Conservation (phyloP, 1,284 basidiomycete species). For the Puccinia horiana region DNA sequence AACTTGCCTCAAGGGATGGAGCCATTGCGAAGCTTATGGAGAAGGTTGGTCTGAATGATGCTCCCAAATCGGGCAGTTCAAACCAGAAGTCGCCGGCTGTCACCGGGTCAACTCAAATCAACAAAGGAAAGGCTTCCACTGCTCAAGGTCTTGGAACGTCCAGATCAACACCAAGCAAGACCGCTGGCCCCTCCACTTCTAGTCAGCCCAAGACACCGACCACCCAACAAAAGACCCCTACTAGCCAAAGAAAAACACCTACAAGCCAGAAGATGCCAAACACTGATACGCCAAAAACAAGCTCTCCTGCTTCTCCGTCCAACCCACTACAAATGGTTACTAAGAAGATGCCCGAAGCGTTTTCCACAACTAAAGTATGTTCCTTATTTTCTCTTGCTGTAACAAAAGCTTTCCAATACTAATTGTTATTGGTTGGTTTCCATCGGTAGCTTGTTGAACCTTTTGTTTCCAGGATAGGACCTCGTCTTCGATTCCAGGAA, state of each 20-base stretch:
- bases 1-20: background rate
- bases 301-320: background rate
- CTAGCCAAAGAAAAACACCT: too few relatives aligned
- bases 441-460: background rate
- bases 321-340: background rate
- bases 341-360: background rate
- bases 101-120: too few relatives aligned
- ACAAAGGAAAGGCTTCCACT: background rate
- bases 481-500: background rate
- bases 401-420: too few relatives aligned
- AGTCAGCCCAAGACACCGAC: background rate
- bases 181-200: background rate
- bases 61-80: background rate
- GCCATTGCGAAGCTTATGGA: background rate
- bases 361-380: background rate
- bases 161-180: background rate
- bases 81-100: background rate
- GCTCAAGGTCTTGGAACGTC: background rate
- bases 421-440: too few relatives aligned
- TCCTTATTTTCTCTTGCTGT: too few relatives aligned
- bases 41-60: background rate
- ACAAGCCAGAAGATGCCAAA: background rate
- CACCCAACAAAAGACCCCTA: too few relatives aligned
- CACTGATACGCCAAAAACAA: background rate
- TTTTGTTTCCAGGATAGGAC: constrained; percentile 1